Evolutionary conservation across 352 stramenopile species (phyloP).

Genomic region (Elongisporangium anandrum): DNA sequence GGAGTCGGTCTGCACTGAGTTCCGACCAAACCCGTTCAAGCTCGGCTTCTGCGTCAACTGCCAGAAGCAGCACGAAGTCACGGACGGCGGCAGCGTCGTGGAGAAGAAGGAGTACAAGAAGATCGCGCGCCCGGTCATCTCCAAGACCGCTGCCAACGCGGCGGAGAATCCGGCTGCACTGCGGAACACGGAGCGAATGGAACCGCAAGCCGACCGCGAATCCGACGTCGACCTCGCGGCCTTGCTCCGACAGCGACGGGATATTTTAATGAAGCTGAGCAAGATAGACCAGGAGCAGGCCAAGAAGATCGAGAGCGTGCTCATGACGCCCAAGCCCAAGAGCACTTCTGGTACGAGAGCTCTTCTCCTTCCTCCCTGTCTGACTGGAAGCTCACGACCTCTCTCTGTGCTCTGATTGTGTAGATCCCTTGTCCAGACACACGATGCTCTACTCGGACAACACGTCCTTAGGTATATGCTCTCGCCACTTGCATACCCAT

Average conservation of each 20-base stretch:
- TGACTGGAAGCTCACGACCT: not conserved
- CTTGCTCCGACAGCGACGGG: conserved; percentile 64
- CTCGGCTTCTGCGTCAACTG: conserved; percentile 88
- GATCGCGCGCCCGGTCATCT: conserved; percentile 62
- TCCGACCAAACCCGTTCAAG: conserved; percentile 79
- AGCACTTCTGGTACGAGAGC: conserved; percentile 43
- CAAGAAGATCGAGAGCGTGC: conserved; percentile 28
- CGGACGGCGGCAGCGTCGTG: conserved; percentile 55
- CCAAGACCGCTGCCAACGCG: conserved; percentile 74
- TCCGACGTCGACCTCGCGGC: conserved; percentile 79
- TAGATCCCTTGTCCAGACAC: conserved; percentile 30
- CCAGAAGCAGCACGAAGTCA: conserved; percentile 87
- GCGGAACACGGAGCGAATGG: conserved; percentile 20
- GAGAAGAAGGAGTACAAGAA: conserved; percentile 81
- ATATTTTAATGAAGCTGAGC: conserved; percentile 70
- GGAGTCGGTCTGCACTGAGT: conserved; percentile 78
- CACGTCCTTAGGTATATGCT: conserved; percentile 27
- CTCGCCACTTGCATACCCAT: conserved; percentile 14
- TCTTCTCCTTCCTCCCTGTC: not conserved
- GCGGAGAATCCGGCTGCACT: conserved; percentile 72
- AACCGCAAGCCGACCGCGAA: conserved; percentile 42
- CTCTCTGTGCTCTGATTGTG: not conserved
- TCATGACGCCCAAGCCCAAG: conserved; percentile 23
- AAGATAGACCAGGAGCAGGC: conserved; percentile 55
- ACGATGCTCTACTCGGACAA: conserved; percentile 39